Base-by-base conservation (phyloP, 176 grass and related monocot species). In the Coix lacrymajobi region DNA sequence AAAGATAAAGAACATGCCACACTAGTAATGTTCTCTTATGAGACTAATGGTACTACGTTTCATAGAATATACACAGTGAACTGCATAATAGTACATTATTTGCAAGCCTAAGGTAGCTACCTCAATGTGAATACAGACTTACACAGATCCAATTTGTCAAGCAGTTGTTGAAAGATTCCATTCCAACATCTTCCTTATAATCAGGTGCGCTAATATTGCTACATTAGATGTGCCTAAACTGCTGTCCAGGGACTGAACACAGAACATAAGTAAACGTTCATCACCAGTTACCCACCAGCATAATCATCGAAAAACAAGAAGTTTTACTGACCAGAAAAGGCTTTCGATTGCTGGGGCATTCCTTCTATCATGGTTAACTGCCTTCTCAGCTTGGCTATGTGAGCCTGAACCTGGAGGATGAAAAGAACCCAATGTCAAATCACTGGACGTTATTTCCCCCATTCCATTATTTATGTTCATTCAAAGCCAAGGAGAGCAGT, bases 371-470 rank as follows among this genome's bases (percentile, higher is more conserved):
- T 92, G 75, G 64, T 96, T 89, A 99, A 69, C 81, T 96, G 97
- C 83, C 97, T 91, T 85, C 91, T 94, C 65, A 99, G 85, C 83
- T 99, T 99, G 19, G 88, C 93, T 62, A 99, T 96, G 79, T 96
- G 91, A 30, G 91, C 91, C 44, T 96, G 97, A 31, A 99, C 97
- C 91, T 96, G 74, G 22, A 90, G 38, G 62, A 79, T 45, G 71
- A 52, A 34, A 48, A 66, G 43, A 49, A 56, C 38, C 81, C 32
- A 22, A 84, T 10, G 65, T 43, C 69, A 84, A 64, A 86, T 39
- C n/a, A 78, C 28, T 39, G 2, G 34, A 45, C 9, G 61, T 37
- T 52, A 15, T 76, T 71, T 8, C 31, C 9, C 24, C 1, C 5
- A 22, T 20, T 22, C 5, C 49, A 84, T 20, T 71, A 26, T 80